phyloP scores from a whole-genome alignment of 2,329 filamentous ascomycete species.

The Coniella lustricola region DNA sequence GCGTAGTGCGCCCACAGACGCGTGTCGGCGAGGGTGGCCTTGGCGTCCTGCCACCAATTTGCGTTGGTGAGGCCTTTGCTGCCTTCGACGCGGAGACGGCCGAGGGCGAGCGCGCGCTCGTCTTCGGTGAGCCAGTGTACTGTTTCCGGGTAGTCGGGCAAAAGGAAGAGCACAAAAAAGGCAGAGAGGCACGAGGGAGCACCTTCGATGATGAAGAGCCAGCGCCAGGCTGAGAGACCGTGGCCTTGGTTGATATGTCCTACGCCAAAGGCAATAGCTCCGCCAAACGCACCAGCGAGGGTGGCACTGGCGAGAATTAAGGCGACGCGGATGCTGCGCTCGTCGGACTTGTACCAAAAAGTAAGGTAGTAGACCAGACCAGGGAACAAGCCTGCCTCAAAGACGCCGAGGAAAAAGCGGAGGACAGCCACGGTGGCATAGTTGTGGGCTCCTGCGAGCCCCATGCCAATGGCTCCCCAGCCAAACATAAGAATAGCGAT shows the following conservation, averaged over 20 bases:
- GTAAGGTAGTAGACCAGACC: conserved; percentile 51
- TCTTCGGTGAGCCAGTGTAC: conserved; percentile 53
- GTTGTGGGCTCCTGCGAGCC: conserved; percentile 55
- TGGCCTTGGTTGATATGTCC: conserved; percentile 58
- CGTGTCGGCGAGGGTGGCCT: conserved; percentile 57
- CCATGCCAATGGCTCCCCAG: conserved; percentile 61
- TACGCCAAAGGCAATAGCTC: conserved; percentile 63
- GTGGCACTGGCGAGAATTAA: conserved; percentile 63
- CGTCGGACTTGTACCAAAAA: conserved; percentile 63
- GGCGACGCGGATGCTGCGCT: conserved; percentile 61
- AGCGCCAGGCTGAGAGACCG: conserved; percentile 56
- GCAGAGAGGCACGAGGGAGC: conserved; percentile 44
- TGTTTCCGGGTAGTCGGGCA: conserved; percentile 60
- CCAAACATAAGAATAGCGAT: conserved; percentile 56
- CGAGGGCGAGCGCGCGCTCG: conserved; percentile 49
- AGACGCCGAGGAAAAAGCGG: conserved; percentile 58
- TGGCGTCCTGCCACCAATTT: conserved; percentile 60
- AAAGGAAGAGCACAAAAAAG: conserved; percentile 46
- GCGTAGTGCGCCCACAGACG: conserved; percentile 60
- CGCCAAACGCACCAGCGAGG: conserved; percentile 63
- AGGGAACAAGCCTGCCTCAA: conserved; percentile 62
- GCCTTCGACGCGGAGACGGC: conserved; percentile 35
- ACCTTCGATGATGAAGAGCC: conserved; percentile 50
- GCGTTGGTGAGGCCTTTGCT: conserved; percentile 51
- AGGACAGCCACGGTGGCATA: conserved; percentile 57